These are phyloP conservation scores for Jacaranda copaia DNA, from an alignment of 257 asterid genomes.

Conservation along the genomic window DNA sequence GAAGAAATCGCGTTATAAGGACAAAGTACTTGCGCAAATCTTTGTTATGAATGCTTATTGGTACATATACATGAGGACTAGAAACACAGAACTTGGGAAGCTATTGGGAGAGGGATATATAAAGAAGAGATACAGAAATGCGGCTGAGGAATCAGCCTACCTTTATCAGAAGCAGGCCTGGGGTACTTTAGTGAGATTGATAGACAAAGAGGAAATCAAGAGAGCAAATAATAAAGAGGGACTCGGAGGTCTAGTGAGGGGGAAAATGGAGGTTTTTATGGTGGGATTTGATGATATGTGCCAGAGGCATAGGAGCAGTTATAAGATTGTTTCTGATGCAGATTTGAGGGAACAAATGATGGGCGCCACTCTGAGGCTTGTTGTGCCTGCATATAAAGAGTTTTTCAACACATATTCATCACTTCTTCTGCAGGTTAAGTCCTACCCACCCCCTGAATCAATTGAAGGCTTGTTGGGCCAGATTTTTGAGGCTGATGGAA, in stretches of 20 bases:
- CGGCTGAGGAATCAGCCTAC: slow-evolving; percentile 80
- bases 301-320: slow-evolving; percentile 50
- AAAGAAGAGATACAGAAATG: slow-evolving; percentile 63
- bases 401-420: slow-evolving; percentile 49
- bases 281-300: slow-evolving; percentile 62
- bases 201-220: slow-evolving; percentile 53
- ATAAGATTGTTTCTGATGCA: slow-evolving; percentile 71
- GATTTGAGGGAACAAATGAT: slow-evolving; percentile 83
- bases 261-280: slow-evolving; percentile 65
- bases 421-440: slow-evolving; percentile 45
- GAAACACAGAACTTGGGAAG: slow-evolving; percentile 65
- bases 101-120: slow-evolving; percentile 68
- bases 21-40: slow-evolving; percentile 57
- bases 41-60: slow-evolving; percentile 77
- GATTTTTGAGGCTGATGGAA: slow-evolving; percentile 55
- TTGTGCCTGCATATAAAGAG: slow-evolving; percentile 63
- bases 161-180: slow-evolving; percentile 79
- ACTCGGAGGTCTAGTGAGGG: slow-evolving; percentile 43
- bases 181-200: slow-evolving; percentile 59
- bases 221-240: slow-evolving; percentile 39
- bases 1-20: slow-evolving; percentile 58
- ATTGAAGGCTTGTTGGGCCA: slow-evolving; percentile 53
- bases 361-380: slow-evolving; percentile 57
- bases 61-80: slow-evolving; percentile 82
- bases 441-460: slow-evolving; percentile 46